Evolutionary conservation across 495 filamentous ascomycete genomes (phyloP).

Genomic region (Xanthoparmelia taractica): DNA sequence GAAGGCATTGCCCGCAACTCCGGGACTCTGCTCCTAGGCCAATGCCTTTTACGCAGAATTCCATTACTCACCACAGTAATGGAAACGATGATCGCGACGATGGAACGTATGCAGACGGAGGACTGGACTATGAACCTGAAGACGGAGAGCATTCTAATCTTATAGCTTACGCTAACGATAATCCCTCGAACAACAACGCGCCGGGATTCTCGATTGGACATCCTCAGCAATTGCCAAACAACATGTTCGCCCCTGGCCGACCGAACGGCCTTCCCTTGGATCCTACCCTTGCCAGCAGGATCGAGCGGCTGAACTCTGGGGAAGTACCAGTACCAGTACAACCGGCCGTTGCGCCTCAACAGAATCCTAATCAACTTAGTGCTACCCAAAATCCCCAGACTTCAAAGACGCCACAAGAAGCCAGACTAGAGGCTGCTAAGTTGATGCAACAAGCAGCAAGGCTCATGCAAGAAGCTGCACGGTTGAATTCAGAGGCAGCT

Average conservation of each 20-base stretch:
- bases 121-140: constrained; percentile 9
- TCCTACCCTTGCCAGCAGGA: constrained; percentile 2
- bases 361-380: background rate
- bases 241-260: background rate
- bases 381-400: background rate
- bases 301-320: constrained; percentile 12
- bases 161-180: constrained; percentile 14
- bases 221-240: constrained; percentile 9
- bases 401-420: constrained; percentile 21
- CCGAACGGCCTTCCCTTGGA: constrained; percentile 9
- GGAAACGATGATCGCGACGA: constrained; percentile 14
- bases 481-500: constrained; percentile 25
- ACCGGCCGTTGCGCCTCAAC: constrained; percentile 6
- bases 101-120: constrained; percentile 16
- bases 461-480: constrained; percentile 26
- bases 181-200: constrained; percentile 1
- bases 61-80: constrained; percentile 26
- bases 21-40: constrained; percentile 11
- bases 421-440: constrained; percentile 21
- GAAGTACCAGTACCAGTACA: constrained; percentile 13
- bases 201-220: constrained; percentile 7
- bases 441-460: constrained; percentile 27
- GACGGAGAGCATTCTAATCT: constrained; percentile 2
- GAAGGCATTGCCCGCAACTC: constrained; percentile 24
- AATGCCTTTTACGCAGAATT: constrained; percentile 20